Evolutionary conservation across 257 asterid genomes (phyloP), one percentile per base, ranked within the genome.

Genomic region (Ophiorrhiza pumila): DNA sequence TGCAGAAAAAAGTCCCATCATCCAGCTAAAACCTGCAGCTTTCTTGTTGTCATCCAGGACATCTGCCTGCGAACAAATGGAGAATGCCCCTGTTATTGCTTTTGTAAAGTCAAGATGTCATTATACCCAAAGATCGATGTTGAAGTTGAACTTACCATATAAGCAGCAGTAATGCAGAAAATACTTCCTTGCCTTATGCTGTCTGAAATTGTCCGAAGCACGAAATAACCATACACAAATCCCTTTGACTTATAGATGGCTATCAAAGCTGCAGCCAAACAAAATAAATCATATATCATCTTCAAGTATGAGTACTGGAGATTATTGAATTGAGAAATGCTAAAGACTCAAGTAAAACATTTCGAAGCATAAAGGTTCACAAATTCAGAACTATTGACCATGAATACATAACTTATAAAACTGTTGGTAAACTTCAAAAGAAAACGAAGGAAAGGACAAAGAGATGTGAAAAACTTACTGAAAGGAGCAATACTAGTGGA

Each of bases 171-270:
- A 79, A 93, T 88, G 81, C 92, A 87, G 89, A 91, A 91, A 80
- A 93, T 87, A 89, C 91, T 93, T 82, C 98, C 98, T 80, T 93
- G 96, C 88, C 96, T 91, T 74, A 93, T 78, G 82, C 91, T 87
- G 41, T 75, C 75, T 62, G 96, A 90, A 71, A 93, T 25, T 17
- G 95, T 90, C 55, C 96, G 91, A 73, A 91, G 74, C 67, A 76
- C 79, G 67, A 89, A 91, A 77, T 87, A 93, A 69, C 96, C 92
- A 68, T 91, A 93, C n/a, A 93, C 96, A 32, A 90, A 77, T 74
- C 85, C 92, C 83, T 77, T 81, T n/a, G 98, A 91, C 31, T 85
- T 80, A 64, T 82, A 76, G 76, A 93, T 78, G 78, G 96, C 94
- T 61, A 93, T 95, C 80, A 91, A 83, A 76, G 88, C 98, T 93